Base-by-base conservation (phyloP, 1,139 yeast genomes). In the Kodamaea derodonti region DNA sequence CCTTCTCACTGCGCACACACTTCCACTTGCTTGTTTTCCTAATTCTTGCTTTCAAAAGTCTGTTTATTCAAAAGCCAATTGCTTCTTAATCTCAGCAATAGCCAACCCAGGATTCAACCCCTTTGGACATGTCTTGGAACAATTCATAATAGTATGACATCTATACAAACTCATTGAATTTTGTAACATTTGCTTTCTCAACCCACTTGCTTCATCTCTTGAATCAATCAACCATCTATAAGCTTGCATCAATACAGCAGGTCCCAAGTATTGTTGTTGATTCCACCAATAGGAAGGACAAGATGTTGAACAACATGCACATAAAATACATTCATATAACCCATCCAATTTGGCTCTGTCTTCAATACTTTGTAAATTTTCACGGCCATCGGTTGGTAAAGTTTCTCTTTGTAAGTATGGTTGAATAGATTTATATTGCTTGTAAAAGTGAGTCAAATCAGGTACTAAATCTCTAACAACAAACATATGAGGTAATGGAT, bases 221-320 rank as follows among this genome's bases (percentile, higher is more conserved):
- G 96, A 84, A 65, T 92, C 99, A 47, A 88, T 80, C 75, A 92
- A 81, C 98, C 98, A 92, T 74, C 98, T 82, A 77, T 82, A 92
- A 39, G 97, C 97, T 73, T 92, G 98, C 97, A 92, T 86, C 64
- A 92, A 78, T 40, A 92, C 97, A 20, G 97, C 97, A 24, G 98
- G 97, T 39, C 98, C 98, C 54, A 94, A 74, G 69, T 94, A 94
- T 72, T 94, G 95, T 67, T 90, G 95, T 69, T 88, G 96, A 71
- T 94, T 94, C 99, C 99, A 94, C 98, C 99, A 94, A 77, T 94
- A 94, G 6, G 97, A 88, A 36, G 99, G 98, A 73, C 99, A 92
- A 23, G 98, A 80, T 34, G 99, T 94, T 26, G 97, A 90, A 69
- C 98, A 92, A 70, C 98, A 92, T 18, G 98, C 98, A 73, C 98